phyloP scores from a whole-genome alignment of 169 alveolate genomes.

The Eimeria tenella region DNA sequence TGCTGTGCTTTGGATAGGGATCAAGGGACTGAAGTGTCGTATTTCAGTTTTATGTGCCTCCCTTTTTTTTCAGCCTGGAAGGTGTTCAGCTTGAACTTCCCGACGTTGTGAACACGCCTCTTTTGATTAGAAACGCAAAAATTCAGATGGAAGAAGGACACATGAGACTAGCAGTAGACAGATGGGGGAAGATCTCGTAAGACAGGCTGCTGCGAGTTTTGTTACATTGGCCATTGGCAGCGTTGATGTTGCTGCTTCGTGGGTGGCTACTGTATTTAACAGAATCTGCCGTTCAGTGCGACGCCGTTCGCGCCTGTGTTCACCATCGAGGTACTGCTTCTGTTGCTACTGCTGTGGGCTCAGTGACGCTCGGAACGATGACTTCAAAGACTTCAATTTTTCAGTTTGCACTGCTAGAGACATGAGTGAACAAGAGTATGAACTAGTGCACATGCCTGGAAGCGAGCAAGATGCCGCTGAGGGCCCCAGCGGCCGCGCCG shows the following conservation, averaged over 20 bases:
- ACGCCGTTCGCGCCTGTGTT: not conserved
- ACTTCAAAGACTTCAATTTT: constrained; percentile 68
- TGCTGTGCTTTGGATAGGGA: not conserved
- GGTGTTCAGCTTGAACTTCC: constrained; percentile 72
- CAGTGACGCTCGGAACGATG: constrained; percentile 46
- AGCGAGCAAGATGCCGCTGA: constrained; percentile 17
- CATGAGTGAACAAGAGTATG: constrained; percentile 63
- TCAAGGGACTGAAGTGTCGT: too few species aligned
- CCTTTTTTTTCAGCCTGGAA: constrained; percentile 38
- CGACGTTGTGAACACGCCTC: constrained; percentile 67
- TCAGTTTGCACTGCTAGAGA: constrained; percentile 55
- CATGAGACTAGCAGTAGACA: constrained; percentile 74
- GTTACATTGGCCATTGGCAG: not conserved
- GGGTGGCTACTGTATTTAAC: not conserved
- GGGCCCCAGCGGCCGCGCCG: constrained; percentile 28
- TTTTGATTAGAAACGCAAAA: constrained; percentile 69
- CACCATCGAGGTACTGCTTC: not conserved
- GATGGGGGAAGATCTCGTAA: constrained; percentile 76
- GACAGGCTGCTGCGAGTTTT: not conserved
- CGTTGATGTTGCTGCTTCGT: not conserved
- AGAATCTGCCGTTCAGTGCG: too few species aligned
- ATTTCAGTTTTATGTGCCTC: too few species aligned
- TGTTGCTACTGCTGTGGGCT: not conserved
- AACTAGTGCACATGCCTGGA: constrained; percentile 47
- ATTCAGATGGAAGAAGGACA: constrained; percentile 74